Evolutionary conservation across 768 basidiomycete species (phyloP), one percentile per base, ranked within the genome.

Genomic region (Mycena rosella): DNA sequence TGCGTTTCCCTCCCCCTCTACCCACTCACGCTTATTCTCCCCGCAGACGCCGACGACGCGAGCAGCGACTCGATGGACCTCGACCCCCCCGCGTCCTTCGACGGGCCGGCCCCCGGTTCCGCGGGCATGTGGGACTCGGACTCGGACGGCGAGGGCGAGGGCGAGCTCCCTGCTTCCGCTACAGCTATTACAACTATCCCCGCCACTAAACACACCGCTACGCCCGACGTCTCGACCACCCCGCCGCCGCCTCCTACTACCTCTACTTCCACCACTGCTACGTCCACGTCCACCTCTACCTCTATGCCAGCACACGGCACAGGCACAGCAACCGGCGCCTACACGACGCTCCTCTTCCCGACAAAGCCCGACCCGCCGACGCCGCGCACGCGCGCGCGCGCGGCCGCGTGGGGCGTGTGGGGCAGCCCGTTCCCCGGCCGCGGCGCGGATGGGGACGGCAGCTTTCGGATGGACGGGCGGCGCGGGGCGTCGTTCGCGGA

Each of bases 361-460:
- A 85, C 84, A 27, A 88, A 86, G 73, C 75, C 70, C 9, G 87
- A 84, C 60, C 85, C 86, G 6, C 82, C 84, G 5, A 82, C 82
- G 26, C 82, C 80, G 59, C 65, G 64, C 30, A 81, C 81, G 29
- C 69, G 72, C 14, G 77, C 71, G 6, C 77, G 79, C 7, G 76
- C 74, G 55, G 79, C 79, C n/a, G 72, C 74, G n/a, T 88, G 87
- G 86, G 86, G 86, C 5, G 78, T 83, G 38, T 87, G 65, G 69
- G 69, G 69, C 17, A 60, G 56, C 14, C 69, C 69, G 40, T 71
- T 44, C 40, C 63, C 64, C 8, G 62, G 60, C 20, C 42, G 64
- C 22, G 69, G 64, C 40, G 34, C 11, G n/a, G 64, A 20, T 7
- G 56, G 57, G 5, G 65, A 60, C 3, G 65, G 61, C 13, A 67